Evolutionary conservation across 192 early-diverging fungal species (phyloP), one percentile per base, ranked within the genome.

Genomic region (Podila verticillata): DNA sequence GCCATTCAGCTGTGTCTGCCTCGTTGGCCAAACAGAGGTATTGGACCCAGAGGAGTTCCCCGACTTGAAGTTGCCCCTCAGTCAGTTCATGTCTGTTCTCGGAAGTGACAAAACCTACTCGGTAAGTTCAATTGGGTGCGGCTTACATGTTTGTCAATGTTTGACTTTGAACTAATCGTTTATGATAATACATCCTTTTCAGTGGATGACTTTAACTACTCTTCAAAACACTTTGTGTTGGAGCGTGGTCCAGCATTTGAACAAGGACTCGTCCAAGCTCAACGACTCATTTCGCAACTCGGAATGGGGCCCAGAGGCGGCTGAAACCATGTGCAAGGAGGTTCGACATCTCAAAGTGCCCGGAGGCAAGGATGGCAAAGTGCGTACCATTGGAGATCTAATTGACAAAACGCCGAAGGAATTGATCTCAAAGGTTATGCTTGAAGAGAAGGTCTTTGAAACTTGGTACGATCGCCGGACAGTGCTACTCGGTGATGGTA

Each of bases 371-470:
- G 62, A 47, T 13, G 13, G 9, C 3, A 10, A 44, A 26, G 5
- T 39, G 34, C 36, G 2, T 35, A 63, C 39, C 8, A 1, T 63
- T 24, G 62, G 62, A 6, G 39, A 63, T 17, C 24, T 44, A 0
- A 63, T 63, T 7, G 26, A 63, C 13, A 15, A n/a, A 19, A 44
- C 62, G 1, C 62, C 62, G 1, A 63, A 63, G 26, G 62, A 35
- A 4, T 22, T n/a, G 20, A 35, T 63, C n/a, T 63, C 62, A n/a
- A 63, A 63, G 6, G 62, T 48, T 9, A 63, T 44, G 26, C 62
- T 63, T n/a, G 62, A 63, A 13, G 62, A 63, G 39, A 63, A 44
- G 19, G 26, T 48, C 35, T 63, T 63, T 63, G 26, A 29, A 26
- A 63, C 44, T 0, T 63, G 62, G 62, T 30, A 44, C 15, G 35